Base-by-base conservation (phyloP, 75 land plant species). In the Ceratopteris richardii region DNA sequence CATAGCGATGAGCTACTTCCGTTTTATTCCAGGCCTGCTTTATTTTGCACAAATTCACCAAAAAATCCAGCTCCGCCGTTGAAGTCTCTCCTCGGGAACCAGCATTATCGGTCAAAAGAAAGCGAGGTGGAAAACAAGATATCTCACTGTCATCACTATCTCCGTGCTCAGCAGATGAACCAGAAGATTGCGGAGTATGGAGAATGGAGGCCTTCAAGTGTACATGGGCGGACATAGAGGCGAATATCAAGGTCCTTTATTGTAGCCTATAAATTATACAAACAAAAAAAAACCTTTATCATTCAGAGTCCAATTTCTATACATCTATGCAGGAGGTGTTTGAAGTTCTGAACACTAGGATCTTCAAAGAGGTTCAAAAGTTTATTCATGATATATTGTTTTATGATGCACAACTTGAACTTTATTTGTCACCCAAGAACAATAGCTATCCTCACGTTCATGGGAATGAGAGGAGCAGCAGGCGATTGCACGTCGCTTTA, bases 181-280 rank as follows among this genome's bases (percentile, higher is more conserved):
- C 66, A n/a, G 33, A 48, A 3, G 17, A 46, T 14, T 66, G 67
- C 19, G 66, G 72, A 42, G 25, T 57, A 19, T 62, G 80, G 75
- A 79, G 84, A 0, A 53, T 59, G 44, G 72, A 83, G 20, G 82
- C 82, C 28, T 81, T 83, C 33, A 39, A 68, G 2, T 2, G 41
- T 22, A 69, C 74, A 36, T 90, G 90, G 96, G 72, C 64, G 0
- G 61, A 69, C n/a, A 72, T 82, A 20, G 85, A 90, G 41, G 52
- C 60, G n/a, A 70, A 70, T 18, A 73, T 77, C 39, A 73, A 79
- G 82, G 95, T 86, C 19, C 17, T 43, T 52, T 43, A 39, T 14
- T 0, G 55, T 16, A 33, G 62, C 48, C 26, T 39, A 22, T n/a
- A 20, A 3, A 0, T 18, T 54, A 25, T 57, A 27, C 6, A n/a